Conservation (phyloP, 371 early-diverging fungal genomes). For the Rhizopus arrhizus region DNA sequence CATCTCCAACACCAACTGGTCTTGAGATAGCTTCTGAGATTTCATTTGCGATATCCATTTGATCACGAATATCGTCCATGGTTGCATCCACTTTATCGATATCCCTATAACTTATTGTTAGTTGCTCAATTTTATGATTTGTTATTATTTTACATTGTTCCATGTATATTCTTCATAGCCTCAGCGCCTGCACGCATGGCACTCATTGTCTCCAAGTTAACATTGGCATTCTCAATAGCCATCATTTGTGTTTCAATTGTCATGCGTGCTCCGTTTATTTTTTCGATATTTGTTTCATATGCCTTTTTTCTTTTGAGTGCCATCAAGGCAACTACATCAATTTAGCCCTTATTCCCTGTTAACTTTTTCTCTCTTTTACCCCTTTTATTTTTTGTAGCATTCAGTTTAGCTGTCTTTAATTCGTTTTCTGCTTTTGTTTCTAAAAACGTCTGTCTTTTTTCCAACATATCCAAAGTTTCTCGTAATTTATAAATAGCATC, state of each 20-base stretch:
- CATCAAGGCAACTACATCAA: constrained; percentile 76
- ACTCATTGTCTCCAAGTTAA: constrained; percentile 94
- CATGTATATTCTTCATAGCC: constrained; percentile 94
- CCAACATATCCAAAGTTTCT: constrained; percentile 91
- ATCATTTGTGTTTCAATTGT: constrained; percentile 94
- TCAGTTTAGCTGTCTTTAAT: constrained; percentile 82
- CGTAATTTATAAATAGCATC: constrained; percentile 93
- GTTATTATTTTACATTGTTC: constrained; percentile 68
- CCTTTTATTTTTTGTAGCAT: constrained; percentile 92
- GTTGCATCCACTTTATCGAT: constrained; percentile 94
- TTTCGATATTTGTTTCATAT: constrained; percentile 84
- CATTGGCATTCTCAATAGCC: constrained; percentile 95
- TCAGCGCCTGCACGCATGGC: constrained; percentile 94
- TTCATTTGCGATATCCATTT: constrained; percentile 96
- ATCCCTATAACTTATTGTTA: constrained; percentile 57
- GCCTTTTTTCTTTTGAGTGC: constrained; percentile 94
- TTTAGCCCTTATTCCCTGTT: not conserved
- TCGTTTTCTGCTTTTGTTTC: constrained; percentile 89
- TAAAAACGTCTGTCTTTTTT: constrained; percentile 89
- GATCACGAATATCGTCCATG: constrained; percentile 97
- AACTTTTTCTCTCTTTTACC: constrained; percentile 45
- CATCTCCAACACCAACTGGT: constrained; percentile 84
- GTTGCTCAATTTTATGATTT: not conserved
- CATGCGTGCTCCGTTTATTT: constrained; percentile 86
- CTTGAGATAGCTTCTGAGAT: constrained; percentile 93